Base-by-base conservation (phyloP, 352 stramenopile genomes). In the Phytophthora uliginosa region DNA sequence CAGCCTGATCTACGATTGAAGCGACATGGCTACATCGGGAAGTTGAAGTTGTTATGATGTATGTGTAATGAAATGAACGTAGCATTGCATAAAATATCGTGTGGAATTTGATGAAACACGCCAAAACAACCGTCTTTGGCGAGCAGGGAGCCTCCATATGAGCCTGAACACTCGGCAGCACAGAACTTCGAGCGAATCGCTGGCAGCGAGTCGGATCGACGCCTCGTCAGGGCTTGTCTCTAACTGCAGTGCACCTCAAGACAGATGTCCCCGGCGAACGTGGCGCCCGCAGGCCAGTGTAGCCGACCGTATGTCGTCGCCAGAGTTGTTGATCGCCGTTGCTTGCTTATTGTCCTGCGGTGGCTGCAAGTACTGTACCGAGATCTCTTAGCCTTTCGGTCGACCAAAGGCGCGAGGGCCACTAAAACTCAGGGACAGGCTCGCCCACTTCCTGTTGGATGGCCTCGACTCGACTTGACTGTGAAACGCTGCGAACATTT, bases 1-100 rank as follows among this genome's bases (percentile, higher is more conserved):
- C 15, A 91, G 82, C 72, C 79, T 96, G 56, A 83, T 96, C 22
- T 96, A 96, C 74, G 89, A 96, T 77, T 96, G 74, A 95, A 63
- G 31, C 13, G 33, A 63, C 26, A 65, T 74, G 71, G 71, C 66
- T 75, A 67, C 66, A 71, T 64, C 50, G 10, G 10, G 15, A 55
- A 66, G 70, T 70, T 77, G 70, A 77, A 77, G 70, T 69, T 72
- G 63, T 53, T 64, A 68, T 64, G 66, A 51, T 55, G 57, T 26
- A 13, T 59, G 28, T 40, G 53, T 26, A 59, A 56, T 38, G 24
- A 56, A 56, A 56, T 31, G 18, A 28, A 28, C 47, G 47, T 53
- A 24, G 20, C 47, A 31, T 31, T 31, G 22, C 50, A 38, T 12
- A 13, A 7, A 31, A 31, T 31, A 33, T 17, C 47, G 34, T 15